Base-by-base conservation (phyloP, 306 rosid species). In the Trichosanthes truncata region DNA sequence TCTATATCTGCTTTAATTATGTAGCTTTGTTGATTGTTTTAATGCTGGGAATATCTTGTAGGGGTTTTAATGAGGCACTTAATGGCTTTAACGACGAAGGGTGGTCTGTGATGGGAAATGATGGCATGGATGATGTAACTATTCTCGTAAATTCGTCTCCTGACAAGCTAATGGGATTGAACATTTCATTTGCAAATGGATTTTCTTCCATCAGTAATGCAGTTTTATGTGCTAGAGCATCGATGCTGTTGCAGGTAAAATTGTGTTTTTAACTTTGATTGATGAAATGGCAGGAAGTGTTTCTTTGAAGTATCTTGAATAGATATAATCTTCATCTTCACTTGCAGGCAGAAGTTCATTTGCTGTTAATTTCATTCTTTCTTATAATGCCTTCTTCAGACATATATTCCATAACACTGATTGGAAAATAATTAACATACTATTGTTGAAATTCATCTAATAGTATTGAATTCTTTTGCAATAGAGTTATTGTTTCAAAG, bases 81-180 rank as follows among this genome's bases (percentile, higher is more conserved):
- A 94, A 94, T 84, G 98, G 98, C 46, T 92, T 94, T 87, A 89
- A 89, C 51, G 98, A 94, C 81, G 98, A 94, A 88, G 98, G 98
- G 15, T 94, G 98, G 98, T 86, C 98, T 29, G 82, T 91, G 91
- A 92, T 94, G 85, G 96, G 94, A 79, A 92, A 87, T 78, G 98
- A 94, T 79, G 98, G 93, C 79, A 88, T 89, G 74, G 98, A 94
- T 87, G 97, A 94, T 82, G 98, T 94, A 41, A 91, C 98, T 45
- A 85, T 92, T 72, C 92, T 94, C 9, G 87, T 94, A 49, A 94
- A 94, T 82, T 90, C 96, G 21, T 94, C 98, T 53, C 96, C 96
- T 68, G 97, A 94, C 74, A 94, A 94, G 86, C 86, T 94, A 38
- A 91, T 94, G 96, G 94, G 96, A 65, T 86, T 92, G 81, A 94